Percentiles rank a stretch among this genome's conserved stretches.
Evolutionary conservation across 345 rosid species (phyloP).

Genomic region (Eucalyptus virginea): DNA sequence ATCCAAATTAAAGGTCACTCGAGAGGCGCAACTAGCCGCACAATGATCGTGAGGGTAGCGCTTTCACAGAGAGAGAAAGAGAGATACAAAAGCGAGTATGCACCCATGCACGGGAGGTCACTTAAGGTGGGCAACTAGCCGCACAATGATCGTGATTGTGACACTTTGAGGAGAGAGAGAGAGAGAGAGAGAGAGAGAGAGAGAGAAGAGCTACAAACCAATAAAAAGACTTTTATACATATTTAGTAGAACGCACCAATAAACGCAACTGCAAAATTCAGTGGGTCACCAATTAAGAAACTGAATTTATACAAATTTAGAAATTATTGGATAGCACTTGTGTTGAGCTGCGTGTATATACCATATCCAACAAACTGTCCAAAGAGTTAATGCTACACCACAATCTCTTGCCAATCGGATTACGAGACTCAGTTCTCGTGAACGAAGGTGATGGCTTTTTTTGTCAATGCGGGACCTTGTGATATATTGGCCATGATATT

Average conservation of each 20-base stretch:
- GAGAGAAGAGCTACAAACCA: not conserved
- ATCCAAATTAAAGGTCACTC: not conserved
- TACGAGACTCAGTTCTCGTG: conserved; percentile 16
- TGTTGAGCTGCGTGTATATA: not conserved
- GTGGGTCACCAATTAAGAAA: not conserved
- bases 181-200: not conserved
- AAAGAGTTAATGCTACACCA: not conserved
- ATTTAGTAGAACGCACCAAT: not conserved
- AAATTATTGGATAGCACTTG: no score
- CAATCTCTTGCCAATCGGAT: no score
- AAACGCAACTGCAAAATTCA: not conserved
- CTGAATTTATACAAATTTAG: not conserved
- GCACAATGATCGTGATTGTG: no score
- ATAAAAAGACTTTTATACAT: not conserved
- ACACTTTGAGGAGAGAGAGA: not conserved
- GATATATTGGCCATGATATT: conserved; percentile 11
- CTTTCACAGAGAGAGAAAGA: no score
- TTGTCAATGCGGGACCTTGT: conserved; percentile 22
- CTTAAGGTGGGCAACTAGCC: not conserved
- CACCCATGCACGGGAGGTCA: not conserved
- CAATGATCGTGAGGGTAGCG: no score
- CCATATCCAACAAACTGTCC: not conserved
- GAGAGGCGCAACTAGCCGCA: not conserved
- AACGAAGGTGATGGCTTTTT: conserved; percentile 31
- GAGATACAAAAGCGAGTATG: no score